These are phyloP conservation scores for Moesziomyces aphidis DNA, from an alignment of 1,284 basidiomycete species.

Conservation along the genomic window DNA sequence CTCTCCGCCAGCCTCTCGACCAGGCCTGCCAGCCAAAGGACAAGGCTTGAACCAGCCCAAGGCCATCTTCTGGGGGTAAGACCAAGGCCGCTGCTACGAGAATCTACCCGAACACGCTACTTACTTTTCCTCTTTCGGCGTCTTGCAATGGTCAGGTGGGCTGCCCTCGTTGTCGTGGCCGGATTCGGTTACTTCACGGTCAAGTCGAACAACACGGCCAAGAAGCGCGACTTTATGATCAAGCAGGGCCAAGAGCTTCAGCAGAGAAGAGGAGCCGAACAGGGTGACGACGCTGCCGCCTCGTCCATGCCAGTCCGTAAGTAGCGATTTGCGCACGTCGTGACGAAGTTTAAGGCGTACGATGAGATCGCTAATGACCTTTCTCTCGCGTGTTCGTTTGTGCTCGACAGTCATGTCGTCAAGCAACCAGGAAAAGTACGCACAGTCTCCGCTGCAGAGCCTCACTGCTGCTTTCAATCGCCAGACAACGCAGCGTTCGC, in stretches of 20 bases:
- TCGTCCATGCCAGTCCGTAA: constrained; percentile 21
- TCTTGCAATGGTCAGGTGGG: constrained; percentile 23
- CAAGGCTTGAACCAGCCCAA: constrained; percentile 40
- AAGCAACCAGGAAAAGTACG: constrained; percentile 32
- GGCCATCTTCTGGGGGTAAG: constrained; percentile 49
- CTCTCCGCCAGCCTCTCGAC: background rate
- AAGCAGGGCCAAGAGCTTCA: constrained; percentile 36
- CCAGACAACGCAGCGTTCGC: constrained; percentile 41
- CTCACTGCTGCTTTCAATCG: constrained; percentile 35
- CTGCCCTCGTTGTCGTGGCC: constrained; percentile 33
- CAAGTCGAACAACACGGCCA: constrained; percentile 48
- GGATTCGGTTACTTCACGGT: constrained; percentile 50
- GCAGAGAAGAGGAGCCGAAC: background rate
- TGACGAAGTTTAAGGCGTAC: too few species aligned
- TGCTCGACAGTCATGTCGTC: constrained; percentile 28
- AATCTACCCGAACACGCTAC: background rate
- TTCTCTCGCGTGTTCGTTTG: background rate
- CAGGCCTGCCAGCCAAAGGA: constrained; percentile 8
- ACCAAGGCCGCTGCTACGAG: too few species aligned
- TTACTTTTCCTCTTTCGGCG: background rate
- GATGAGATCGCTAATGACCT: background rate
- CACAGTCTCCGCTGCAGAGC: constrained; percentile 43
- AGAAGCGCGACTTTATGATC: constrained; percentile 52
- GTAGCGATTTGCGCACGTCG: constrained; percentile 3
- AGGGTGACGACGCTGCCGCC: constrained; percentile 3